phyloP scores from a whole-genome alignment of 257 asterid genomes.

The Nicotiana knightiana region DNA sequence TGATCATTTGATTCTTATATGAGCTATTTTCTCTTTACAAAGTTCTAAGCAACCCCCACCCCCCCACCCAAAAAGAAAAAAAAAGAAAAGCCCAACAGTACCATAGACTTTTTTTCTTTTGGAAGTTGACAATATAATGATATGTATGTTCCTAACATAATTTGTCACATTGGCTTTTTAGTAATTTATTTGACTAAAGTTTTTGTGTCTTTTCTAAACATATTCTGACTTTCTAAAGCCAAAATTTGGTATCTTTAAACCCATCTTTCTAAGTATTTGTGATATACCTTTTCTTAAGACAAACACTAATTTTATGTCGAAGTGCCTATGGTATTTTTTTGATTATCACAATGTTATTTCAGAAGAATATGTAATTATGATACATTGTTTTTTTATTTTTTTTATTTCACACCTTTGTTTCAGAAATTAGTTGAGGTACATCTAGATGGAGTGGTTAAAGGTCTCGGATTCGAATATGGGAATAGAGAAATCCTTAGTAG shows the following conservation, averaged over 20 bases:
- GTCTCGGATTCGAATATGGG: too few relatives aligned
- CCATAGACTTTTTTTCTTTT: background rate
- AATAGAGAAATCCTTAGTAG: too few relatives aligned
- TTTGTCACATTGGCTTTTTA: background rate
- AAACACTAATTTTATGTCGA: too few relatives aligned
- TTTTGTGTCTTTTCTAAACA: background rate
- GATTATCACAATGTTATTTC: too few relatives aligned
- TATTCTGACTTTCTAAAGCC: background rate
- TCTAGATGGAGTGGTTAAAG: too few relatives aligned
- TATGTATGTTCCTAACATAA: background rate
- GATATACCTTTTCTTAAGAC: background rate
- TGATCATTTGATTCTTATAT: background rate
- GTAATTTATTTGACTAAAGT: background rate
- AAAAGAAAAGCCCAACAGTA: background rate
- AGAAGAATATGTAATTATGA: too few relatives aligned
- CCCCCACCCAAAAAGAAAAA: background rate
- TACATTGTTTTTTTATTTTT: too few relatives aligned
- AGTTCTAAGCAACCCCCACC: background rate
- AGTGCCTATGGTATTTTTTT: too few relatives aligned
- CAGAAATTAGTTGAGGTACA: too few relatives aligned
- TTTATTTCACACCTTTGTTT: too few relatives aligned
- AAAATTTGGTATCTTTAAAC: background rate
- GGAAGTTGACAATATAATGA: background rate
- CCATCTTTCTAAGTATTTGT: background rate
- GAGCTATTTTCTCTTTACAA: background rate